Base-by-base conservation (phyloP, 2,329 filamentous ascomycete species). In the Colletotrichum sp. region DNA sequence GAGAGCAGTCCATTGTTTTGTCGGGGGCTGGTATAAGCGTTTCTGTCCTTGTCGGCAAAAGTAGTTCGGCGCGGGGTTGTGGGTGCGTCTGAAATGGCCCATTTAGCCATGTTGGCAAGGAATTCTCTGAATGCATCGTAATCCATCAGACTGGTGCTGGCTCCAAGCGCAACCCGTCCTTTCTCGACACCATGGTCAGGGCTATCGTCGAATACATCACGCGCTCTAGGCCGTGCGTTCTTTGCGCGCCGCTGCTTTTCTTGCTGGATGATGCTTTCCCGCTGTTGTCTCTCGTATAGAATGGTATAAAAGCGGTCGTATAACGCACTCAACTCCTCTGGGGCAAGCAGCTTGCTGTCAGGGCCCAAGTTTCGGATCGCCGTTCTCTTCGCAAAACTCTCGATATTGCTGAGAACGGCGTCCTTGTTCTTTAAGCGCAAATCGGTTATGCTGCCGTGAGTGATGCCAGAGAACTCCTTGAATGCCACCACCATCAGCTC, bases 401-500 rank as follows among this genome's bases (percentile, higher is more conserved):
- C 97, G 81, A 99, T 98, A 78, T 96, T 98, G 83, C 96, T 96
- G 71, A 99, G 89, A 36, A 99, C 97, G 0, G 94, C 94, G 81
- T 97, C 95, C 85, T 98, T 98, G 85, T 98, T 97, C 85, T 96
- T 98, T 55, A 94, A 89, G 27, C 97, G 93, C 81, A 97, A 90
- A 78, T 98, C 97, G 1, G 94, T 94, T 76, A 99, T 96, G 66
- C 94, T 98, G 81, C 93, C 94, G 82, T 99, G 96, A 0, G 97
- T 99, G 79, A 99, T 98, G 55, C 93, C 95, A 1, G 96, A 94
- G 82, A 99, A 99, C 82, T 99, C 97, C 80, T 98, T 98, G 87
- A 99, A 99, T 1, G 97, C 97, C 25, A 98, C 97, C 5, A 99
- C 97, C 96, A 99, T 98, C 73, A 99, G 91, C 84, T 98, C 97